phyloP scores from a whole-genome alignment of 768 basidiomycete genomes.

The Daedalea quercina region DNA sequence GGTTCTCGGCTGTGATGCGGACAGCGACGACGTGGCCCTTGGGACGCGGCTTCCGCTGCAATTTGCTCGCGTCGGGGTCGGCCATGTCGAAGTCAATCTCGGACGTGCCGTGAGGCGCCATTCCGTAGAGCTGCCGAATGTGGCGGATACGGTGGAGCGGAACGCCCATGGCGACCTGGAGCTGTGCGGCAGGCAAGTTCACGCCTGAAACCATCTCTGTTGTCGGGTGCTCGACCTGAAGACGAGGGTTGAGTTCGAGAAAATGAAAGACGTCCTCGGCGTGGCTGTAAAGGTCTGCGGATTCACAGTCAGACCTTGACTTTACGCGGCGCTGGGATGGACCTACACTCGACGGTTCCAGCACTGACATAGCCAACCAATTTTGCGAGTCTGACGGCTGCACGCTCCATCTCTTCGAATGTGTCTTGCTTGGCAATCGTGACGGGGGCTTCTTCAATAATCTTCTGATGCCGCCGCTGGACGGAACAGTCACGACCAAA shows the following conservation, averaged over 20 bases:
- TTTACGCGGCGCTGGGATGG: background rate
- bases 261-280: slow-evolving; percentile 94
- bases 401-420: slow-evolving; percentile 97
- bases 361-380: slow-evolving; percentile 98
- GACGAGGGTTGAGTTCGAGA: slow-evolving; percentile 97
- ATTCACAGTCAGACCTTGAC: background rate
- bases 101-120: slow-evolving; percentile 80
- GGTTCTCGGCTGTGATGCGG: slow-evolving; percentile 98
- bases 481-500: slow-evolving; percentile 99
- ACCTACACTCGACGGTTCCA: slow-evolving; percentile 93
- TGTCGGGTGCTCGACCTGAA: slow-evolving; percentile 99
- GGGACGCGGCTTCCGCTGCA: slow-evolving; percentile 91
- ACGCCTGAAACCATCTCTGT: slow-evolving; percentile 99
- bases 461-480: slow-evolving; percentile 98
- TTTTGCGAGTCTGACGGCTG: slow-evolving; percentile 98
- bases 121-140: slow-evolving; percentile 93
- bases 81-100: slow-evolving; percentile 97
- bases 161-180: slow-evolving; percentile 97
- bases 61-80: slow-evolving; percentile 78
- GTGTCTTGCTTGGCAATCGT: slow-evolving; percentile 90
- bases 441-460: slow-evolving; percentile 98
- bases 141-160: slow-evolving; percentile 93
- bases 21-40: slow-evolving; percentile 99
- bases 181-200: slow-evolving; percentile 94
- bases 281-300: slow-evolving; percentile 86